Base-by-base conservation (phyloP, 2,329 filamentous ascomycete genomes). In the Nothomitra cinnamomea region DNA sequence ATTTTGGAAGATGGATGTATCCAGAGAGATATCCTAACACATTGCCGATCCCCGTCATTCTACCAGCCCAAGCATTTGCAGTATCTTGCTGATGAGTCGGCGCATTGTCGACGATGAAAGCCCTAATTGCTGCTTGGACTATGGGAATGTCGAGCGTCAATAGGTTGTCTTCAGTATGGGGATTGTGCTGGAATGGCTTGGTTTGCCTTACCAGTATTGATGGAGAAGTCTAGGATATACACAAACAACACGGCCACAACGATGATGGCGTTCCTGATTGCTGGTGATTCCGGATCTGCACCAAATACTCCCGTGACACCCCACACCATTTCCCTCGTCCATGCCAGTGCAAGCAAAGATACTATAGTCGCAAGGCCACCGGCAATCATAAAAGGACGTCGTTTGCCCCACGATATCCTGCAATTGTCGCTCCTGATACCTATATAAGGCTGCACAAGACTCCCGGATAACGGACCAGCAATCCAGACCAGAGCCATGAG, bases 11-110 rank as follows among this genome's bases (percentile, higher is more conserved):
- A 60, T 95, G 75, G 57, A 87, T 71, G 61, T 90, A 94, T 38
- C 90, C 90, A 53, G 87, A 87, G 21, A 94, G 73, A 64, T 92
- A 96, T 38, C 89, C 89, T 32, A 90, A 67, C 53, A 96, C 95
- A 64, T 95, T 95, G 32, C 90, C 92, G 47, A 94, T 70, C 22
- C 90, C 90, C 10, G 82, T 84, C 55, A 90, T 78, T 52, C 90
- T 80, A 62, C 87, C 89, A 19, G 90, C 87, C 89, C 94, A 95
- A 41, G 90, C 83, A 68, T 96, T 96, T 53, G 89, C 90, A 38
- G 83, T 76, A 67, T 95, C 89, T 69, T 96, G 90, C 65, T 96
- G 90, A 62, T 95, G 89, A 1, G 86, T 79, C 0, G 92, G 92
- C 0, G 87, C 85, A 62, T 88, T 90, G 64, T 96, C 90, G 22